A percentile compares a stretch with the other conserved stretches of the same genome.
Evolutionary conservation across 1,139 yeast genomes (phyloP).

Genomic region (Geotrichum siamense): DNA sequence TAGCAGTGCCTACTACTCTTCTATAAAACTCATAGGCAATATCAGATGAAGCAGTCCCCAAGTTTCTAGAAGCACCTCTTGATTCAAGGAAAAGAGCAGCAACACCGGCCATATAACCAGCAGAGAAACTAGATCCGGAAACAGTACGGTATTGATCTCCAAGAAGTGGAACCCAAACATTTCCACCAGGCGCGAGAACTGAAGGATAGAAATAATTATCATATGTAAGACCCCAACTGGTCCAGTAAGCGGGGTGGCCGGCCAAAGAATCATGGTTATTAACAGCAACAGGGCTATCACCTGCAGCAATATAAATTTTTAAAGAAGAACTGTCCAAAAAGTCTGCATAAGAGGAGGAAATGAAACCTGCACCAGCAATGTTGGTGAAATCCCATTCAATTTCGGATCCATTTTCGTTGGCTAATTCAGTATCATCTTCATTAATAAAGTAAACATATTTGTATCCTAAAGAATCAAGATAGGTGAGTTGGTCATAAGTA

Average conservation of each 20-base stretch:
- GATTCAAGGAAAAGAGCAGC: constrained; percentile 22
- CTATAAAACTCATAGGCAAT: constrained; percentile 13
- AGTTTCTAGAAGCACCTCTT: constrained; percentile 12
- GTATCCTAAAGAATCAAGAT: constrained; percentile 5
- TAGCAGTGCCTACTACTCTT: constrained; percentile 18
- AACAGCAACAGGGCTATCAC: constrained; percentile 2
- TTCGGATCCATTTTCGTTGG: not conserved
- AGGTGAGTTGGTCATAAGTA: constrained; percentile 2
- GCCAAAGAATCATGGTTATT: constrained; percentile 6
- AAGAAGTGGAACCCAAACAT: constrained; percentile 7
- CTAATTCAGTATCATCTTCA: not conserved
- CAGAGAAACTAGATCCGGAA: constrained; percentile 18
- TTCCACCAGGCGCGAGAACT: constrained; percentile 24
- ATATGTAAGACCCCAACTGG: constrained; percentile 25
- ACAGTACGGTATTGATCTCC: constrained; percentile 8
- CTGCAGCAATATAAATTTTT: not conserved
- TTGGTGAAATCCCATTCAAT: too few relatives aligned
- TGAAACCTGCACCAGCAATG: constrained; percentile 6
- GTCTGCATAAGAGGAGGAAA: not conserved
- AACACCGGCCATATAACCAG: constrained; percentile 24
- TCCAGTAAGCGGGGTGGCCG: constrained; percentile 13
- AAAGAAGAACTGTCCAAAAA: not conserved
- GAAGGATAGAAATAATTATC: constrained; percentile 24
- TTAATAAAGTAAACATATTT: constrained; percentile 9
- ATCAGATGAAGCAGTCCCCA: constrained; percentile 3